These are phyloP conservation scores for Termitomyces sp. DNA, from an alignment of 768 basidiomycete species.

Conservation along the genomic window DNA sequence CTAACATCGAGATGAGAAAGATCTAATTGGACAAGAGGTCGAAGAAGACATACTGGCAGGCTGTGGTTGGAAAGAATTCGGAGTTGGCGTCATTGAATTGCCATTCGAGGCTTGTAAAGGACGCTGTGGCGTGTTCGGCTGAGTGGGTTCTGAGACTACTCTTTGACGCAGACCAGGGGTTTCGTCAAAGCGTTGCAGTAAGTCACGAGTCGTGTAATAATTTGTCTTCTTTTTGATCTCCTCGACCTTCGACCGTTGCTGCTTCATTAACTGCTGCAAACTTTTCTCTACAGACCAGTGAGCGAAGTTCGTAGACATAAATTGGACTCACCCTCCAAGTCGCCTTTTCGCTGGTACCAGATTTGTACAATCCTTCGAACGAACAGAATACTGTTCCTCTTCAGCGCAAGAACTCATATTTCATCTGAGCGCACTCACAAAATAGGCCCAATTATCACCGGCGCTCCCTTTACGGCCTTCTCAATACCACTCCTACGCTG, in stretches of 20 bases:
- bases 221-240: constrained; percentile 98
- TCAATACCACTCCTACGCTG: constrained; percentile 26
- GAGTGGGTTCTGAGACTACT: constrained; percentile 16
- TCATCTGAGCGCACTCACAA: constrained; percentile 45
- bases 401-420: constrained; percentile 1
- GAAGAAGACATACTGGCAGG: constrained; percentile 4
- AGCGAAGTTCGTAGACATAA: neutral
- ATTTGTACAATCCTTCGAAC: constrained; percentile 75
- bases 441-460: constrained; percentile 71
- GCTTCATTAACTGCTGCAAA: constrained; percentile 63
- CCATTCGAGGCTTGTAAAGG: constrained; percentile 20
- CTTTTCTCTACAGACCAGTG: constrained; percentile 57
- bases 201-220: constrained; percentile 85
- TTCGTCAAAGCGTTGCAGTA: constrained; percentile 89
- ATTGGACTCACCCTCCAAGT: constrained; percentile 61
- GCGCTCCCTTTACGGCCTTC: constrained; percentile 42
- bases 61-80: constrained; percentile 4
- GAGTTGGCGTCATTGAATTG: constrained; percentile 2
- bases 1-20: neutral
- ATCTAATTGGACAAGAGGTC: neutral
- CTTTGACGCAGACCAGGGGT: constrained; percentile 40
- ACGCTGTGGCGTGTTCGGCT: constrained; percentile 19
- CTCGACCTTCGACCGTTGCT: constrained; percentile 82
- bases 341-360: constrained; percentile 77
- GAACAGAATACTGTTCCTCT: constrained; percentile 55